phyloP scores from a whole-genome alignment of 441 rosid genomes.

The Erysimum cheiri region DNA sequence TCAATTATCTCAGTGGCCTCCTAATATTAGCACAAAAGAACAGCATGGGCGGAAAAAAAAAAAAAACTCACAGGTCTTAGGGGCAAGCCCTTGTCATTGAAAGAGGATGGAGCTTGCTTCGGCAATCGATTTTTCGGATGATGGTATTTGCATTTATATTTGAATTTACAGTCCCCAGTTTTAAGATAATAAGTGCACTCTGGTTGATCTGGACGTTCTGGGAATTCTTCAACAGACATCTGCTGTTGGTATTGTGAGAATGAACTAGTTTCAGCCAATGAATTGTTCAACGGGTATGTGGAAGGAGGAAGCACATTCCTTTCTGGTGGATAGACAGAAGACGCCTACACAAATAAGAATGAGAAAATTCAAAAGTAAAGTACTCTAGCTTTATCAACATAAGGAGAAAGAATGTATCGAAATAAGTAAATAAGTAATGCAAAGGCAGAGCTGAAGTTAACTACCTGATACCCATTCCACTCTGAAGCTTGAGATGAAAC shows the following conservation, averaged over 20 bases:
- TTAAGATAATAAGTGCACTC: conserved; percentile 83
- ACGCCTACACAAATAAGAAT: conserved; percentile 58
- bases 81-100: conserved; percentile 94
- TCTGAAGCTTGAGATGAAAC: conserved; percentile 62
- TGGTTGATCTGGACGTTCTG: conserved; percentile 92
- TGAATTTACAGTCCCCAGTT: conserved; percentile 94
- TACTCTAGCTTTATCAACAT: conserved; percentile 22
- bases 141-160: conserved; percentile 85
- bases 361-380: conserved; percentile 18
- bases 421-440: conserved; percentile 7
- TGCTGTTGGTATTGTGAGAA: conserved; percentile 61
- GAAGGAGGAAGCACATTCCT: conserved; percentile 59
- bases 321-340: conserved; percentile 71
- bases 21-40: conserved; percentile 17
- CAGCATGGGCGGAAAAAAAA: conserved; percentile 5
- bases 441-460: conserved; percentile 26
- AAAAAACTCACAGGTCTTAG: conserved; percentile 98
- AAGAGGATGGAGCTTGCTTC: conserved; percentile 57
- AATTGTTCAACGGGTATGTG: conserved; percentile 51
- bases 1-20: conserved; percentile 12
- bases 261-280: conserved; percentile 50
- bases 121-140: conserved; percentile 74
- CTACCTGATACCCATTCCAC: conserved; percentile 94
- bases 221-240: conserved; percentile 67
- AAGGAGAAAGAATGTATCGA: not conserved